Evolutionary conservation across 2,329 filamentous ascomycete species (phyloP).

Genomic region (Pyrenophora graminea): DNA sequence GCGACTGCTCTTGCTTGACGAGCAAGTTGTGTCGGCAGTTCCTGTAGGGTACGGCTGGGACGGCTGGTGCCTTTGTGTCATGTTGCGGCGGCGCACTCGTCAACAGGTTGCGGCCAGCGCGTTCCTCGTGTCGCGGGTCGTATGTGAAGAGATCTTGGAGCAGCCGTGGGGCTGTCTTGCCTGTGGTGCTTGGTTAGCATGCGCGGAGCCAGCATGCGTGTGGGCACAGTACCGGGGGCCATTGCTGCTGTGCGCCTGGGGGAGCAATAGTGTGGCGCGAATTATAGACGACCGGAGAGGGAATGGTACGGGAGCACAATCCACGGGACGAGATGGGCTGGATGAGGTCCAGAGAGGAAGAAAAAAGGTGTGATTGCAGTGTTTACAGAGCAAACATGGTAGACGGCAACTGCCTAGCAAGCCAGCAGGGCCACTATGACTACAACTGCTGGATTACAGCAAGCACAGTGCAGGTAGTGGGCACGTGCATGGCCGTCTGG

Average conservation of each 20-base stretch:
- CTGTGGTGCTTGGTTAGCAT: constrained; percentile 38
- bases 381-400: constrained; percentile 18
- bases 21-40: constrained; percentile 65
- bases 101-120: constrained; percentile 59
- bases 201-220: neutral
- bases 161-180: constrained; percentile 57
- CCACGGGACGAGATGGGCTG: constrained; percentile 10
- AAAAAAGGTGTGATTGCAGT: constrained; percentile 16
- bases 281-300: constrained; percentile 2
- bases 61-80: constrained; percentile 41
- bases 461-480: neutral
- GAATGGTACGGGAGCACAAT: constrained; percentile 1
- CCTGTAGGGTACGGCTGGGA: constrained; percentile 41
- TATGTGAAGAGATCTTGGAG: constrained; percentile 58
- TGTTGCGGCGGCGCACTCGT: constrained; percentile 62
- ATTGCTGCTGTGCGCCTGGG: constrained; percentile 14
- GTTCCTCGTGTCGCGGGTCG: constrained; percentile 54
- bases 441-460: constrained; percentile 1
- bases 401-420: constrained; percentile 19
- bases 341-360: constrained; percentile 4
- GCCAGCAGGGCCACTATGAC: constrained; percentile 2
- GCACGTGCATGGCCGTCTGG: neutral
- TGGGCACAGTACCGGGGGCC: constrained; percentile 27
- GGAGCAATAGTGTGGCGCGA: constrained; percentile 4
- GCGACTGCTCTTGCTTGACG: constrained; percentile 60